Evolutionary conservation across 306 rosid species (phyloP), one percentile per base, ranked within the genome.

Genomic region (Castanea sativa): DNA sequence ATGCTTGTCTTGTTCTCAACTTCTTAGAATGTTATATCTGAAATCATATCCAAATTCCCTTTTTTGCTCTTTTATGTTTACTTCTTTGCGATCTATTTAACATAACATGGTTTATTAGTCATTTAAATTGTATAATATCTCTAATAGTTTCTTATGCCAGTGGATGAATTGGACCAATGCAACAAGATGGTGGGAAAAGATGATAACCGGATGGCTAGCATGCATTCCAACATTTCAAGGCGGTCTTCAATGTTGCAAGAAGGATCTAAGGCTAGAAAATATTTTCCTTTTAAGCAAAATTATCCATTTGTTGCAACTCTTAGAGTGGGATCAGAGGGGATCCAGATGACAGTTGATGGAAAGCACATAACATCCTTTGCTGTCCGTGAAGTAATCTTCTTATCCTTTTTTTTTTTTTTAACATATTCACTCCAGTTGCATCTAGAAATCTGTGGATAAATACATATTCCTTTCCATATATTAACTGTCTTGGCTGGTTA

Each of bases 321-420:
- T 43, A 89, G 99, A 86, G 98, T 91, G 74, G 99, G 99, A 73
- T 85, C 90, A 57, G 99, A 93, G 85, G 99, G 99, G 87, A 89
- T 96, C 84, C 99, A 96, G 83, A 91, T 91, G 99, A 96, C 99
- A 23, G 96, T 96, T 82, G 99, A 96, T 87, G 99, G 99, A 78
- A 96, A 96, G 81, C 98, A 91, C 86, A 83, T 90, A 79, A 90
- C 99, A 15, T 96, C 98, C 23, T 96, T 96, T 86, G 93, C 96
- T 29, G 86, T 89, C 77, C 99, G 98, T 32, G 99, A 96, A 83
- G 99, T 93, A 93, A 78, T 73, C 70, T 49, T 71, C 69, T 70
- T 43, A 67, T 52, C 51, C 79, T 9, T 16, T 74, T 58, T 59
- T 43, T 7, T 7, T 67, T 13, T 32, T 52, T 49, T 7, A 8